Evolutionary conservation across 2,329 filamentous ascomycete species (phyloP), one percentile per base, ranked within the genome.

Genomic region (Canariomyces notabilis): DNA sequence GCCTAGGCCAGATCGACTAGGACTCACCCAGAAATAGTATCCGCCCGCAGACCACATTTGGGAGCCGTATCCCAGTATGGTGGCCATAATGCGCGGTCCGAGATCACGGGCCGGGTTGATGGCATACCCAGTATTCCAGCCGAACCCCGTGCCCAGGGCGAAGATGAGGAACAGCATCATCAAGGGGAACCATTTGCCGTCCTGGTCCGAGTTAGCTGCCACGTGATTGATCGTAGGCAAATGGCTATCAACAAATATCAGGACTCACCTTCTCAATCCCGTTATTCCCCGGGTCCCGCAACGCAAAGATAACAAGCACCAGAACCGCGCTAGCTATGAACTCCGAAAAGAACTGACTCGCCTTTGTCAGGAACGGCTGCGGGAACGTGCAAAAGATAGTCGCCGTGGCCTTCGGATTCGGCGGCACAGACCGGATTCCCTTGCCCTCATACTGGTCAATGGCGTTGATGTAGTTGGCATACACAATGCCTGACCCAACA

Each of bases 1-100:
- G n/a, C n/a, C n/a, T n/a, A n/a, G n/a, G n/a, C n/a, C n/a, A n/a
- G n/a, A n/a, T n/a, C n/a, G n/a, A n/a, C n/a, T n/a, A n/a, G n/a
- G n/a, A n/a, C 37, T 29, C 19, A 39, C 37, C 37, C 37, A 39
- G 37, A 39, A 39, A 15, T 39, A 39, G 37, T 39, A 39, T 8
- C 21, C 37, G 22, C 37, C 37, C 14, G 37, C 37, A 4, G 37
- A 29, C 37, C 37, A 39, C 37, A 39, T 16, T 16, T 39, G 22
- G 22, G 6, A 15, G 15, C 37, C 37, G 23, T 39, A 39, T 29
- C 37, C 37, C 6, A 39, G 16, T 16, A 39, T 19, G 22, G 16
- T 18, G 23, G n/a, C 19, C 12, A 39, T 11, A 3, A 39, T n/a
- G 4, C 37, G 22, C 12, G 37, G 37, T 7, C 37, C 37, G 19